Percentiles rank a stretch among this genome's conserved stretches.
These are phyloP conservation scores for Lumnitzera racemosa DNA, from an alignment of 345 rosid genomes.

Conservation along the genomic window DNA sequence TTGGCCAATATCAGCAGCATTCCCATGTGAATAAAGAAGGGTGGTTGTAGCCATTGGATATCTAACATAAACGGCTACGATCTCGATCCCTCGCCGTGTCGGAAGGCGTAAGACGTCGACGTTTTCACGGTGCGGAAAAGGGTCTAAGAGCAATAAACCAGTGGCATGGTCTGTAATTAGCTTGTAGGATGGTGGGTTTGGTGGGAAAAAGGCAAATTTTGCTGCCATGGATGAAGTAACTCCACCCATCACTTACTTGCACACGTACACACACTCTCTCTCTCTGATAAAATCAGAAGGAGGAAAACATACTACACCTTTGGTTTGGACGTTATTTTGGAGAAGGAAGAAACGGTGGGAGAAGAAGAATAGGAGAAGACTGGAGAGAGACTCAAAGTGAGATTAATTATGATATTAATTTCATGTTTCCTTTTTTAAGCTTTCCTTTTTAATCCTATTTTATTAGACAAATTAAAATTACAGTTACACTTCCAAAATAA, in stretches of 20 bases:
- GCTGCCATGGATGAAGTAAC: constrained; percentile 99
- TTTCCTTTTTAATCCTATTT: background rate
- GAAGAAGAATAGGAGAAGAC: background rate
- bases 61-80: constrained; percentile 70
- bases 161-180: constrained; percentile 44
- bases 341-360: background rate
- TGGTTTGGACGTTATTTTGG: background rate
- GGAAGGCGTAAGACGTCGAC: constrained; percentile 68
- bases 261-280: constrained; percentile 5
- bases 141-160: constrained; percentile 54
- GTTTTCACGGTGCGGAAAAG: constrained; percentile 85
- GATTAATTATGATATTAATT: background rate
- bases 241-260: constrained; percentile 58
- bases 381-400: background rate
- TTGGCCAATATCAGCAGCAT: constrained; percentile 96
- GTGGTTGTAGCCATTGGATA: constrained; percentile 89
- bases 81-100: constrained; percentile 74
- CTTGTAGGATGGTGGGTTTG: constrained; percentile 89
- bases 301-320: background rate
- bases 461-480: background rate
- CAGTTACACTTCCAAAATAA: too few species aligned
- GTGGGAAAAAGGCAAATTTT: constrained; percentile 89
- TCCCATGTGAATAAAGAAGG: constrained; percentile 85
- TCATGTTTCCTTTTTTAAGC: too few species aligned
- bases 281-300: background rate